Evolutionary conservation across 306 rosid genomes (phyloP), one percentile per base, ranked within the genome.

Genomic region (Ceratonia siliqua): DNA sequence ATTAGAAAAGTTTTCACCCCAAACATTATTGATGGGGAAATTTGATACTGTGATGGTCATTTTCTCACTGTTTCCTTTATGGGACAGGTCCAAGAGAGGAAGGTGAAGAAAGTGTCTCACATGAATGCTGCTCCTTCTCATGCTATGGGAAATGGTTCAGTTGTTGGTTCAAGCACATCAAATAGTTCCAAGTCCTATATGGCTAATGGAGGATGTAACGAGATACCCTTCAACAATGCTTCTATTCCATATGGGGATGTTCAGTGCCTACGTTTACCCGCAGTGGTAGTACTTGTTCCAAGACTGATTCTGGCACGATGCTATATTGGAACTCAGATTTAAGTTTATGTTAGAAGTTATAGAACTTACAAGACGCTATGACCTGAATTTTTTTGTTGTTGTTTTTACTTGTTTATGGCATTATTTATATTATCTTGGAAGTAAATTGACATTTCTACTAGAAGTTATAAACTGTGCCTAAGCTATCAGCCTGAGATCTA

Each of bases 201-300:
- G 74, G 84, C 82, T 38, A 89, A 89, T 85, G 94, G 90, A 62
- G 89, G 76, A 46, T 88, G 80, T 70, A 77, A 81, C 50, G 86
- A 76, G 32, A 81, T 70, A 21, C 50, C 80, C 46, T 42, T 45
- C 85, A 82, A 76, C 46, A 85, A 82, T 62, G 46, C 66, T 39
- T 81, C 70, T 76, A 68, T 71, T 63, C 87, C 88, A 50, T 22
- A 75, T 21, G 90, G 81, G 55, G 79, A 74, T 49, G 39, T 78
- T 12, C 73, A 70, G n/a, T 75, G 90, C 62, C 82, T 89, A 39
- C 87, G 32, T 58, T 78, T 89, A 61, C 94, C 94, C 25, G 76
- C 80, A 87, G 91, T 89, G 86, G 85, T 83, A 73, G 83, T 82
- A 82, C 33, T 70, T 39, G 46, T 30, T 48, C 78, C 56, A 13